Conservation (phyloP, 2,329 filamentous ascomycete genomes). For the Fusarium dimerum region DNA sequence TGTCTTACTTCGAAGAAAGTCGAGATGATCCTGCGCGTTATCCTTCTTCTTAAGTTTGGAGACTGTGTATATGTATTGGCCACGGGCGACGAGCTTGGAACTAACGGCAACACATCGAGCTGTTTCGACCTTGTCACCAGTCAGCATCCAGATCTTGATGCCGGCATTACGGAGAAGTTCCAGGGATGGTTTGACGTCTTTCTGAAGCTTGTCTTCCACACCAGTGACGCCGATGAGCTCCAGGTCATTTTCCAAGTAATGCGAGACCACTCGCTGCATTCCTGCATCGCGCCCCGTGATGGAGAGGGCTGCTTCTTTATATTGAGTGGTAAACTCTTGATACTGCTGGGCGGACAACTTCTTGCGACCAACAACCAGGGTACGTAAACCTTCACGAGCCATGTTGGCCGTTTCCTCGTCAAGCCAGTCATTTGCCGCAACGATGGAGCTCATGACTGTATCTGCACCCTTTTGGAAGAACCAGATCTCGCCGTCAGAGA, state of each 20-base stretch:
- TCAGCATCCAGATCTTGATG: slow-evolving; percentile 99
- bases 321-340: slow-evolving; percentile 71
- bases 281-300: slow-evolving; percentile 78
- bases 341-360: slow-evolving; percentile 79
- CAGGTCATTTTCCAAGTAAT: slow-evolving; percentile 82
- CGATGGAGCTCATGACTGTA: slow-evolving; percentile 96
- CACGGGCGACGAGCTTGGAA: slow-evolving; percentile 88
- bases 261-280: slow-evolving; percentile 77
- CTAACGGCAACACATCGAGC: slow-evolving; percentile 94
- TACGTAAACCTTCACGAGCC: slow-evolving; percentile 93
- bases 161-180: slow-evolving; percentile 95
- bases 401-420: slow-evolving; percentile 99
- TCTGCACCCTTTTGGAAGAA: slow-evolving; percentile 99
- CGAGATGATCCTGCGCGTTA: slow-evolving; percentile 82
- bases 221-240: slow-evolving; percentile 97
- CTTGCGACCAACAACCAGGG: slow-evolving; percentile 92
- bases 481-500: slow-evolving; percentile 79
- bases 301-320: slow-evolving; percentile 78
- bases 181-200: slow-evolving; percentile 91
- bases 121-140: slow-evolving; percentile 97
- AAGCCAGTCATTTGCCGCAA: slow-evolving; percentile 95
- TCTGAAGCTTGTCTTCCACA: slow-evolving; percentile 95
- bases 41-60: slow-evolving; percentile 82
- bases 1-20: slow-evolving; percentile 84
- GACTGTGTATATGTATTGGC: slow-evolving; percentile 95